A percentile compares a stretch with the other conserved stretches of the same genome.
These are phyloP conservation scores for Helotiales sp. DNA, from an alignment of 2,329 filamentous ascomycete species.

Conservation along the genomic window DNA sequence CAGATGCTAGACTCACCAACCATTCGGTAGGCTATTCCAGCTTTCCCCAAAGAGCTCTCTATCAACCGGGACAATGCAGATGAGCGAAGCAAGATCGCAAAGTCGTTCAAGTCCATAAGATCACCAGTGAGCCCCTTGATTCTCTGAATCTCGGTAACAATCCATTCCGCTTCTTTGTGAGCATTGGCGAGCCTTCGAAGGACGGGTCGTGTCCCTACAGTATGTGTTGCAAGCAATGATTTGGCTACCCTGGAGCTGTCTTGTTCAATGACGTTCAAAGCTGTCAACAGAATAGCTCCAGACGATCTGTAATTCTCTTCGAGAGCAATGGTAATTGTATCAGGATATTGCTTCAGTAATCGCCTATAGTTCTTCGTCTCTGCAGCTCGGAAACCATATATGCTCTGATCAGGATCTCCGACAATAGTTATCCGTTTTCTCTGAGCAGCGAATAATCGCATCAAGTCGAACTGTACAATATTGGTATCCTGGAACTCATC, in stretches of 20 bases:
- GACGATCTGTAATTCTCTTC: constrained; percentile 96
- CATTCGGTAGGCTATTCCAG: constrained; percentile 87
- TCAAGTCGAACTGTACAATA: constrained; percentile 89
- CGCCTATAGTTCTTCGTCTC: constrained; percentile 85
- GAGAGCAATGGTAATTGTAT: constrained; percentile 79
- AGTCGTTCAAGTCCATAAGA: constrained; percentile 72
- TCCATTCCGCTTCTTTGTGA: constrained; percentile 79
- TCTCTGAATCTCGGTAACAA: constrained; percentile 79
- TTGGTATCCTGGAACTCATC: constrained; percentile 99
- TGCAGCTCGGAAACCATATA: constrained; percentile 92
- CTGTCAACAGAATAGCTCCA: constrained; percentile 76
- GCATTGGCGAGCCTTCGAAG: constrained; percentile 72
- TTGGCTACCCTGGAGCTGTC: constrained; percentile 81
- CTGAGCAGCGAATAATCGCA: constrained; percentile 78
- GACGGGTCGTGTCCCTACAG: constrained; percentile 76
- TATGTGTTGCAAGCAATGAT: constrained; percentile 75
- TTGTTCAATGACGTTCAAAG: constrained; percentile 86
- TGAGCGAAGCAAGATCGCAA: constrained; percentile 85
- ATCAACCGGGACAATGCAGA: constrained; percentile 82
- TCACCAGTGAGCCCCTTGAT: constrained; percentile 68
- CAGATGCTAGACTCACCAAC: constrained; percentile 54
- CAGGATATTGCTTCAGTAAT: constrained; percentile 73
- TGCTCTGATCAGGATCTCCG: constrained; percentile 95
- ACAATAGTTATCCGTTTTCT: constrained; percentile 85
- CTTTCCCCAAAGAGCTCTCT: constrained; percentile 76